Base-by-base conservation (phyloP, 805 yeast genomes). In the Suhomyces tanzawaensis region DNA sequence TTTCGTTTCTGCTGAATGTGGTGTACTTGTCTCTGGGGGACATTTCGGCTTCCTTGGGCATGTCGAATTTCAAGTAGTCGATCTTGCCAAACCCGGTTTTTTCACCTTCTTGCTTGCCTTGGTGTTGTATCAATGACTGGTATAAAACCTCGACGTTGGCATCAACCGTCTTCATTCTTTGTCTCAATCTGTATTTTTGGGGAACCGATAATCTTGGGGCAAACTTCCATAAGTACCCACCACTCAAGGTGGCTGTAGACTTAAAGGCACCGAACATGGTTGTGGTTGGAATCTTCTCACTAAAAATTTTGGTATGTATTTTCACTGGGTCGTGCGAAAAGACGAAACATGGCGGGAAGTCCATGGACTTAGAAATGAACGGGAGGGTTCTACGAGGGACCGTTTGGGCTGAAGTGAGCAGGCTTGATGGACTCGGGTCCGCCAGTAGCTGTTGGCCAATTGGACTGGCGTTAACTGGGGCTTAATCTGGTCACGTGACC, bases 11-110 rank as follows among this genome's bases (percentile, higher is more conserved):
- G 64, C 79, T 81, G 66, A 85, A 91, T 1, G 88, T 82, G 32
- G 95, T 81, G 65, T 93, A 93, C 63, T 91, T 91, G 65, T 93
- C 95, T 46, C 64, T 71, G 6, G 95, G 72, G 1, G 63, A 54
- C 97, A 91, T 90, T 44, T 89, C 88, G 23, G 60, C 48, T 54
- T 89, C 96, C 53, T 79, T 83, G 27, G 97, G 96, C 54, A 84
- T 74, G 7, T 47, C 49, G 40, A 55, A 58, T 36, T 58, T 57
- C 43, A 66, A 58, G 42, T 62, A 43, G 44, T 68, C 71, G 40
- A 69, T 55, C 40, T 59, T 65, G 41, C 48, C 53, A 53, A 45
- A 60, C n/a, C 64, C 65, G 21, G 76, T 57, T 3, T 60, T 48
- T 13, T 66, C 59, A 32, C 64, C 65, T 32, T 53, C 58, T 14